Conservation (phyloP, 805 yeast species). For the Spathaspora gorwiae region DNA sequence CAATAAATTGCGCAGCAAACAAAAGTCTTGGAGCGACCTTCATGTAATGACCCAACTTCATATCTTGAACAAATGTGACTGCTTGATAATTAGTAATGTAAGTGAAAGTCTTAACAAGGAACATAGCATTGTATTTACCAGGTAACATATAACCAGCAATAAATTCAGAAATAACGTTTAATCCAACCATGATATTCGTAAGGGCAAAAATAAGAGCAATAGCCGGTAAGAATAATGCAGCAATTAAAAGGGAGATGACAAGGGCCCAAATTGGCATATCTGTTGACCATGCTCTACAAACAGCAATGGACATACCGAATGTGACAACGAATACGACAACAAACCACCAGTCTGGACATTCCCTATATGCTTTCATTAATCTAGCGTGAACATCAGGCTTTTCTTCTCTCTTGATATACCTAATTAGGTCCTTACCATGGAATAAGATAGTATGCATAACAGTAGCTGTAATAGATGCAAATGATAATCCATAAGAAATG, state of each 20-base stretch:
- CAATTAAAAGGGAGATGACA: constrained; percentile 35
- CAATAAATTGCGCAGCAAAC: constrained; percentile 40
- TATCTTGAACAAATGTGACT: constrained; percentile 45
- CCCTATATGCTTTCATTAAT: constrained; percentile 44
- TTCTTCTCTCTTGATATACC: constrained; percentile 18
- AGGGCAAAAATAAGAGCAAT: constrained; percentile 25
- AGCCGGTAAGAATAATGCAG: constrained; percentile 35
- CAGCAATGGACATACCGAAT: constrained; percentile 33
- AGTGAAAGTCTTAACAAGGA: constrained; percentile 45
- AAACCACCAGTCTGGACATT: constrained; percentile 45
- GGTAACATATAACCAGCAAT: constrained; percentile 42
- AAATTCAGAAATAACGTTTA: constrained; percentile 41
- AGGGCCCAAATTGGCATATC: constrained; percentile 42
- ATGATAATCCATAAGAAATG: constrained; percentile 52
- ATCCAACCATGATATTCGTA: constrained; percentile 33
- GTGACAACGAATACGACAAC: constrained; percentile 22
- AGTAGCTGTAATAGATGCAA: constrained; percentile 61
- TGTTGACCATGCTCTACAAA: constrained; percentile 36
- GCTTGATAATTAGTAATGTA: constrained; percentile 47
- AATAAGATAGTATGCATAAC: constrained; percentile 54
- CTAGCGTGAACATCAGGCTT: constrained; percentile 42
- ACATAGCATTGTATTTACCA: constrained; percentile 46
- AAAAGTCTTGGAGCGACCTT: constrained; percentile 36
- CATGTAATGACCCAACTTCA: constrained; percentile 44
- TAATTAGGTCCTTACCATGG: constrained; percentile 49